A percentile compares a stretch with the other conserved stretches of the same genome.
Conservation (phyloP, 331 rosid genomes). For the Malus hybrid region DNA sequence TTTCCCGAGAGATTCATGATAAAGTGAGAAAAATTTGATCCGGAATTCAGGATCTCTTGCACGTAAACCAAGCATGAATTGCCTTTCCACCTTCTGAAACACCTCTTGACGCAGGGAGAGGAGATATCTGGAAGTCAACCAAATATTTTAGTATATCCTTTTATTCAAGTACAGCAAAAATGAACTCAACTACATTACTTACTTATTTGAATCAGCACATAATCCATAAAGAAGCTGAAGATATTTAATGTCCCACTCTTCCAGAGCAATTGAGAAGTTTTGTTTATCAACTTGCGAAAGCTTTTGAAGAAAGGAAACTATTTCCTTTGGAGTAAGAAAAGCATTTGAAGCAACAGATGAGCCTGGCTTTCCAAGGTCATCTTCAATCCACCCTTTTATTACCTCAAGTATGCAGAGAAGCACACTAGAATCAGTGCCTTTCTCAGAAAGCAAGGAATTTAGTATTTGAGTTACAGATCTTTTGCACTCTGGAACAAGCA, state of each 20-base stretch:
- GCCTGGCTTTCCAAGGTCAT: slow-evolving; percentile 77
- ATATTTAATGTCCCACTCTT: slow-evolving; percentile 90
- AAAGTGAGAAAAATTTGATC: slow-evolving; percentile 74
- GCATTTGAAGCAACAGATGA: slow-evolving; percentile 44
- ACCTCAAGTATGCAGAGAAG: slow-evolving; percentile 96
- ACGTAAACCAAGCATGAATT: slow-evolving; percentile 91
- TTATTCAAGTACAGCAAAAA: neutral
- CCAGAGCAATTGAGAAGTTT: slow-evolving; percentile 53
- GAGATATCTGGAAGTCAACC: slow-evolving; percentile 50
- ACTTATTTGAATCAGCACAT: slow-evolving; percentile 87
- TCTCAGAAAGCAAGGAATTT: slow-evolving; percentile 68
- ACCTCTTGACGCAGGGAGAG: slow-evolving; percentile 72
- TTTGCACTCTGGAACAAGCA: slow-evolving; percentile 86
- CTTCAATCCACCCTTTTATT: slow-evolving; percentile 95
- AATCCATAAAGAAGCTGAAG: slow-evolving; percentile 81
- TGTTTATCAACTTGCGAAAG: slow-evolving; percentile 91
- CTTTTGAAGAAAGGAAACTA: slow-evolving; percentile 88
- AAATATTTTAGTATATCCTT: slow-evolving; percentile 12
- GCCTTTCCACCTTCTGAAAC: slow-evolving; percentile 89
- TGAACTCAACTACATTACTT: slow-evolving; percentile 25
- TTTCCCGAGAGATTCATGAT: slow-evolving; percentile 85
- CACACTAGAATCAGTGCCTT: slow-evolving; percentile 87
- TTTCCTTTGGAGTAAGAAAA: slow-evolving; percentile 78
- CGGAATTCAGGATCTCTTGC: slow-evolving; percentile 90
- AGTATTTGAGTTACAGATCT: slow-evolving; percentile 76